Conservation (phyloP, 306 rosid species). For the Bauhinia variegata region DNA sequence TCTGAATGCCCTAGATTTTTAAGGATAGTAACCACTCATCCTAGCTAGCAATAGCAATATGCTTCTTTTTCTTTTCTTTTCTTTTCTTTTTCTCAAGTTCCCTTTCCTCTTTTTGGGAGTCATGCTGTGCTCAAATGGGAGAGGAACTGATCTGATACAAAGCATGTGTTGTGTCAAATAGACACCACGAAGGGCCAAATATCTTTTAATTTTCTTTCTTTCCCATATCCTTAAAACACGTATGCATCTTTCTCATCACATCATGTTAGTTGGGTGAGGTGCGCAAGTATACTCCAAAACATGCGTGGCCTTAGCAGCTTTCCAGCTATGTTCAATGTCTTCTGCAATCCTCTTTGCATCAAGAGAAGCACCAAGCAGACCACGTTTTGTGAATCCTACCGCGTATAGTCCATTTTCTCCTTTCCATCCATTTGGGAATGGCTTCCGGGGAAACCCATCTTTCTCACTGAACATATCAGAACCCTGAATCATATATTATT, state of each 20-base stretch:
- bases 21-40: slow-evolving; percentile 38
- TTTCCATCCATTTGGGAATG: slow-evolving; percentile 86
- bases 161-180: slow-evolving; percentile 33
- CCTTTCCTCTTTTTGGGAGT: slow-evolving; percentile 34
- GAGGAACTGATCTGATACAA: slow-evolving; percentile 22
- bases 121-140: slow-evolving; percentile 29
- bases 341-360: slow-evolving; percentile 80
- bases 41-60: slow-evolving; percentile 13
- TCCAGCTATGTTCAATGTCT: slow-evolving; percentile 65
- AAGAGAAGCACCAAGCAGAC: slow-evolving; percentile 74
- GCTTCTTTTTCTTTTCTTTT: not conserved
- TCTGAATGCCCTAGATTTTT: not conserved
- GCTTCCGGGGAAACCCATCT: slow-evolving; percentile 69
- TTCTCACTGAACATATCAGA: slow-evolving; percentile 64
- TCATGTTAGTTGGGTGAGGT: slow-evolving; percentile 36
- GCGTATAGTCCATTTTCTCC: slow-evolving; percentile 75
- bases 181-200: slow-evolving; percentile 26
- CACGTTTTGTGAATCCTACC: slow-evolving; percentile 84
- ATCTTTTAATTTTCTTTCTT: not conserved
- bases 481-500: slow-evolving; percentile 48
- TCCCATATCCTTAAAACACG: slow-evolving; percentile 11
- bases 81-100: slow-evolving; percentile 17
- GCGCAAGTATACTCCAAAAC: slow-evolving; percentile 23
- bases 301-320: slow-evolving; percentile 48
- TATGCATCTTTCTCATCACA: slow-evolving; percentile 10